These are phyloP conservation scores for Solanum medicagineum DNA, from an alignment of 257 asterid genomes.

Conservation along the genomic window DNA sequence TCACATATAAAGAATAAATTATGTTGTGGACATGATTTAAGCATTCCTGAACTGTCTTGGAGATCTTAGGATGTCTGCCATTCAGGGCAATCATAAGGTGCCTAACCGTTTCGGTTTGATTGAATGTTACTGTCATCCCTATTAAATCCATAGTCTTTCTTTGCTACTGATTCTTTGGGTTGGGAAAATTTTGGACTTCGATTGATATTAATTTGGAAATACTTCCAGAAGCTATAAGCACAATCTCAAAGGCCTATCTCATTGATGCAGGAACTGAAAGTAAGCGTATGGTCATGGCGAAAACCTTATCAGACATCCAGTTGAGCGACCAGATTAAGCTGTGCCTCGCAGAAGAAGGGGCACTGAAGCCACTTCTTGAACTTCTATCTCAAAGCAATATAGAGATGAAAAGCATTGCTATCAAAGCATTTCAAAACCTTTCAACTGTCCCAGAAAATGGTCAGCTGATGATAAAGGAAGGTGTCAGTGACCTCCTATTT, in stretches of 20 bases:
- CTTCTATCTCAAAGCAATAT: conserved; percentile 14
- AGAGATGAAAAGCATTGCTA: conserved; percentile 17
- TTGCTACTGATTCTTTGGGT: no score
- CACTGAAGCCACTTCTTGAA: conserved; percentile 29
- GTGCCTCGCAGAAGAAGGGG: conserved; percentile 22
- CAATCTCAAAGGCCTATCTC: not conserved
- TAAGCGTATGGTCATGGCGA: conserved; percentile 22
- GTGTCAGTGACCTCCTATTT: conserved; percentile 25
- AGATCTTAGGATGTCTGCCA: not conserved
- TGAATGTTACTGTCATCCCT: not conserved
- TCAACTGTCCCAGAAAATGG: conserved; percentile 25
- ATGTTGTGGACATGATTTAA: not conserved
- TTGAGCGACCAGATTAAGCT: conserved; percentile 33
- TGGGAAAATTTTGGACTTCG: no score
- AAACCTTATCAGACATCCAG: conserved; percentile 25
- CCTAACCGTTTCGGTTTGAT: not conserved
- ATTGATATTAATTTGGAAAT: not conserved
- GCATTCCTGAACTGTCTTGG: not conserved
- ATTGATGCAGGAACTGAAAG: conserved; percentile 11
- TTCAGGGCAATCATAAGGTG: not conserved
- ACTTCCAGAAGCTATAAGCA: not conserved
- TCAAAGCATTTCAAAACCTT: conserved; percentile 28
- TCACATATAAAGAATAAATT: not conserved
- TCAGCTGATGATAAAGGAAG: conserved; percentile 24
- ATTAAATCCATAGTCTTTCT: no score